Percentiles rank a stretch among this genome's conserved stretches.
Evolutionary conservation across 2,329 filamentous ascomycete species (phyloP).

Genomic region (Gremmenia infestans): DNA sequence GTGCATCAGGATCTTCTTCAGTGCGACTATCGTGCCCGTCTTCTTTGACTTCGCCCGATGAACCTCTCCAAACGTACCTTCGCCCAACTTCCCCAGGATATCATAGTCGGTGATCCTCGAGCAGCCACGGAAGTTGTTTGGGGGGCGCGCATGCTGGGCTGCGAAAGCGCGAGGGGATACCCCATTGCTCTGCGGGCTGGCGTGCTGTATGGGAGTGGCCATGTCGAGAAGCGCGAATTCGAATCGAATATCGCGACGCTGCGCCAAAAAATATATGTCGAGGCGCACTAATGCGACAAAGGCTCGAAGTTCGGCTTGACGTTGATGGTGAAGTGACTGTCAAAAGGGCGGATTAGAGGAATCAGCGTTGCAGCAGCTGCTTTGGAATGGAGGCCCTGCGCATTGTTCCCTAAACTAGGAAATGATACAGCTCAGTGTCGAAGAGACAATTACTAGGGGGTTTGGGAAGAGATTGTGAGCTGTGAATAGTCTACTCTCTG

Average conservation of each 20-base stretch:
- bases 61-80: slow-evolving; percentile 97
- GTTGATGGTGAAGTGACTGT: background rate
- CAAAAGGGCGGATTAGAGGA: background rate
- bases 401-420: background rate
- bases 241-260: background rate
- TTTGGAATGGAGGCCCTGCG: background rate
- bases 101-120: slow-evolving; percentile 79
- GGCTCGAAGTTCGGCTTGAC: background rate
- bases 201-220: slow-evolving; percentile 17
- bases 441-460: background rate
- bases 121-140: slow-evolving; percentile 72
- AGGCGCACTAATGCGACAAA: background rate
- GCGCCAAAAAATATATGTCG: background rate
- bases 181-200: slow-evolving; percentile 22
- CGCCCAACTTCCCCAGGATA: slow-evolving; percentile 76
- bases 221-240: slow-evolving; percentile 7
- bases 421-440: background rate
- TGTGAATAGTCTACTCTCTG: no score
- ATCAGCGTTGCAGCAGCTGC: background rate
- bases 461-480: background rate
- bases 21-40: slow-evolving; percentile 70
- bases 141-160: slow-evolving; percentile 43
- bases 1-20: slow-evolving; percentile 99
- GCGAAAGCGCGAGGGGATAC: slow-evolving; percentile 53
- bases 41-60: slow-evolving; percentile 79